Conservation (phyloP, 768 basidiomycete genomes). For the Tremella yokohamensis region DNA sequence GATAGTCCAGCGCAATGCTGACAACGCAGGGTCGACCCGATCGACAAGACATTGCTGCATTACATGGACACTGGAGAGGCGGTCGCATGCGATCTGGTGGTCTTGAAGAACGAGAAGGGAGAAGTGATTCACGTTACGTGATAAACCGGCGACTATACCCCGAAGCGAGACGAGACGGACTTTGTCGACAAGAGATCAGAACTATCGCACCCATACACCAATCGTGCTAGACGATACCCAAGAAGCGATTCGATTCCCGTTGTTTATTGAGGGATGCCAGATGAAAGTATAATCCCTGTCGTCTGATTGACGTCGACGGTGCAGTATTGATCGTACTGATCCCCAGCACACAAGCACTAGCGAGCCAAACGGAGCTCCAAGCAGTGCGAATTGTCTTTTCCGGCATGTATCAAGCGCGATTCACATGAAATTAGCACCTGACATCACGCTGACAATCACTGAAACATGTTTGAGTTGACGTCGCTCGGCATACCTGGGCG, state of each 20-base stretch:
- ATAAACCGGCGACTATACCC: background rate
- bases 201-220: background rate
- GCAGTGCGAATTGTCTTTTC: too few species aligned
- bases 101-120: constrained; percentile 81
- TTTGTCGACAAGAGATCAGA: background rate
- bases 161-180: background rate
- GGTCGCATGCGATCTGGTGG: constrained; percentile 85
- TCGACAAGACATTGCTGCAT: constrained; percentile 83
- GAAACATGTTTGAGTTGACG: too few species aligned
- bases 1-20: background rate
- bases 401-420: too few species aligned
- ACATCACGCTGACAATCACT: too few species aligned
- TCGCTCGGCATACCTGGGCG: too few species aligned
- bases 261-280: background rate
- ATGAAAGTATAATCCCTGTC: background rate
- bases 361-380: too few species aligned
- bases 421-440: too few species aligned
- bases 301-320: background rate
- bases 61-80: constrained; percentile 90
- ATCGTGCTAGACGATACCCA: background rate
- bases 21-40: constrained; percentile 59
- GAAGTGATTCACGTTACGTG: constrained; percentile 80
- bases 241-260: background rate
- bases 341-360: too few species aligned
- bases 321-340: background rate